Evolutionary conservation across 1,284 basidiomycete species (phyloP), one percentile per base, ranked within the genome.

Genomic region (Moesziomyces parantarcticus): DNA sequence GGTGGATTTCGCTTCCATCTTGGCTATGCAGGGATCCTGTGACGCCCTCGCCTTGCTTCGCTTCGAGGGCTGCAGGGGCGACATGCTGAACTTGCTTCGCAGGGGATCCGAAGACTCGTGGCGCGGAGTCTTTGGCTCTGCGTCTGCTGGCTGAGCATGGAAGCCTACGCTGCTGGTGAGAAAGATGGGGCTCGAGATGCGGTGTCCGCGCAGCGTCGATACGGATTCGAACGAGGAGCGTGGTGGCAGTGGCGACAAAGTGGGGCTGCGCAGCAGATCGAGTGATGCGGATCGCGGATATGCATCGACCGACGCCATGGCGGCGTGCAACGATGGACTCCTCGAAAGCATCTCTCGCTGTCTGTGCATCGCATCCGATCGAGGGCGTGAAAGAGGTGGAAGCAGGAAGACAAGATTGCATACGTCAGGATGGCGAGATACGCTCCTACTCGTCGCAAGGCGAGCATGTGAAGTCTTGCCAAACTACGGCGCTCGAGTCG

Each of bases 81-180:
- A 73, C 64, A 73, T 73, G 61, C 61, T 64, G 43, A 73, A 73
- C 16, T 73, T 73, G 58, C 65, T 68, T 44, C 47, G 57, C 21
- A 73, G 58, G n/a, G 60, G 61, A 21, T 64, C 50, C 23, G 45
- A 21, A 0, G 61, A 48, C 10, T 41, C 23, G 36, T 55, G 55
- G 26, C 52, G 50, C 2, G 58, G 69, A 3, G 69, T 66, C 25
- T 50, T 53, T 18, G 50, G 58, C 25, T 66, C 48, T 9, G 42
- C 42, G 11, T 45, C 48, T 41, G 52, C 23, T 4, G 39, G 50
- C 20, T 52, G n/a, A 2, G 60, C 57, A 16, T 57, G 42, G 40
- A 71, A 53, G 9, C 68, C 68, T 36, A 44, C 46, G 20, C 47
- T 65, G 54, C 68, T 61, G 50, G 65, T 62, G 16, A 71, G 40